Base-by-base conservation (phyloP, 225 moss, liverwort and hornwort species). In the Pleurozium schreberi region DNA sequence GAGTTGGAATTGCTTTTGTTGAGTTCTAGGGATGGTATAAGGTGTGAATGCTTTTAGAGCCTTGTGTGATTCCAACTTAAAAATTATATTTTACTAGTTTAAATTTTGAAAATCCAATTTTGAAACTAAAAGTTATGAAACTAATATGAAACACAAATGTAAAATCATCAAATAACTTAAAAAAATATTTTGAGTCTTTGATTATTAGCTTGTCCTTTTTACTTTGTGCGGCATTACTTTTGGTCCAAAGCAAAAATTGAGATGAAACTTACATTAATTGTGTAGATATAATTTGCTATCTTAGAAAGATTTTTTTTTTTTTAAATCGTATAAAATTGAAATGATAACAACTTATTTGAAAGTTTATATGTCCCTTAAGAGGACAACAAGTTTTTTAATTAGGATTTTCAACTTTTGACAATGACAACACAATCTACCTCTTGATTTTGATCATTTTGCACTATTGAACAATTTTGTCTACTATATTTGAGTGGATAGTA, bases 171-270 rank as follows among this genome's bases (percentile, higher is more conserved):
- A 14, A 55, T 55, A 55, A 16, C 16, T 55, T 5, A 4, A 26
- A 42, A 23, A 70, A 26, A 5, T 16, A 16, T 26, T 71, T 42
- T 1, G 8, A 70, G 0, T 43, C 27, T 40, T 42, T 69, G 4
- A 40, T 25, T 69, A 15, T 43, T 43, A 8, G 1, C 13, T 23
- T 5, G 0, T 69, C 7, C 16, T 9, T 16, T 27, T 71, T 42
- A 27, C 5, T 43, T 17, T 16, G 3, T 9, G 1, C 10, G 6
- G 28, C 2, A 28, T 28, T 26, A 71, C 2, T 17, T 71, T 43
- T 43, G 2, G 4, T 71, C 10, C 2, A 0, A 0, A 6, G 5
- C 5, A 71, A 27, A 2, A 71, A 27, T 43, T 43, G 16, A 71
- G 43, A 71, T 17, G 5, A 43, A n/a, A 71, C 27, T 27, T 43